These are phyloP conservation scores for Pholiota adiposa DNA, from an alignment of 1,284 basidiomycete genomes.

Conservation along the genomic window DNA sequence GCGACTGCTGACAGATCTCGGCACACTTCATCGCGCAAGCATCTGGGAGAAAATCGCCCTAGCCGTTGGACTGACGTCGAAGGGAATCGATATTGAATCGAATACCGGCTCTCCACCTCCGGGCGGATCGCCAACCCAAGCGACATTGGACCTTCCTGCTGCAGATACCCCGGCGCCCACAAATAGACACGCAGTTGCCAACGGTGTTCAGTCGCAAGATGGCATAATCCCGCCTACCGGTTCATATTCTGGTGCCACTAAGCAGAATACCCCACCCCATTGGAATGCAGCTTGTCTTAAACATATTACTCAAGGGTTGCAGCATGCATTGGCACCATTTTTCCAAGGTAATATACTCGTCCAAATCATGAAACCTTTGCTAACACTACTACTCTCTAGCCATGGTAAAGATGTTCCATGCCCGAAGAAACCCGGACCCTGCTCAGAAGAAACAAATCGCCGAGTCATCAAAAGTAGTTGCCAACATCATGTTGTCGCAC, in stretches of 20 bases:
- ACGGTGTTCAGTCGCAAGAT: conserved; percentile 42
- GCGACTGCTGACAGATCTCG: conserved; percentile 77
- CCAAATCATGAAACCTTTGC: conserved; percentile 5
- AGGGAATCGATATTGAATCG: conserved; percentile 51
- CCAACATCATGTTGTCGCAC: conserved; percentile 76
- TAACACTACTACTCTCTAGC: conserved; percentile 48
- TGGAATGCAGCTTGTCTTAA: conserved; percentile 81
- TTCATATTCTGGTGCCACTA: conserved; percentile 32
- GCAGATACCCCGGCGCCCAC: conserved; percentile 31
- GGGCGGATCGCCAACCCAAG: conserved; percentile 47
- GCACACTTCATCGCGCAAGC: conserved; percentile 81
- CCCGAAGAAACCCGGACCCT: conserved; percentile 77
- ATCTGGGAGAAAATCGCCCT: conserved; percentile 88
- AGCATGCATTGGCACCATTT: conserved; percentile 80
- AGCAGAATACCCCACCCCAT: conserved; percentile 51
- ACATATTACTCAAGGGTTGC: conserved; percentile 82
- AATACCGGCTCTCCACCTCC: conserved; percentile 46
- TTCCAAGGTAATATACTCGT: conserved; percentile 76
- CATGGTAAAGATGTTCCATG: conserved; percentile 87
- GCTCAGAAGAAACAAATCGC: conserved; percentile 81
- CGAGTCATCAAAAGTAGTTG: conserved; percentile 71
- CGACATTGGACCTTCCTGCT: conserved; percentile 43
- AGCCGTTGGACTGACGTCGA: conserved; percentile 60
- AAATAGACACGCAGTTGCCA: conserved; percentile 31
- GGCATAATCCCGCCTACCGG: conserved; percentile 21